Base-by-base conservation (phyloP, 2,329 filamentous ascomycete species). In the Claviceps sp. region DNA sequence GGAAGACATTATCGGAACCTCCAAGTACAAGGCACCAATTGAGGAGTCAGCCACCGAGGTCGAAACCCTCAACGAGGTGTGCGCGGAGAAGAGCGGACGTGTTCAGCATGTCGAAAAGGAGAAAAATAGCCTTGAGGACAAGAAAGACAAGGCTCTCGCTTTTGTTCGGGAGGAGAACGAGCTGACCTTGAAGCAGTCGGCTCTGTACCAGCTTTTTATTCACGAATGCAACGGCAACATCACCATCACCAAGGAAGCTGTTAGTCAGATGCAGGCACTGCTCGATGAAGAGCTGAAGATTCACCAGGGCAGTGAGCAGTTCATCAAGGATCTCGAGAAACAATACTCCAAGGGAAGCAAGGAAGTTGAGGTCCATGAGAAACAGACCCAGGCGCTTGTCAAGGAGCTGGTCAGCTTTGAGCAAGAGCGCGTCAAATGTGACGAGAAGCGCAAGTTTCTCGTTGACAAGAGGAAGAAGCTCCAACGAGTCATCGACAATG, bases 21-120 rank as follows among this genome's bases (percentile, higher is more conserved):
- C 93, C 5, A 96, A 95, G 66, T 98, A 98, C 73, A 98, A 98
- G 71, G 80, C 86, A 0, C 91, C 93, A 0, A 98, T 98, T 56
- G 93, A 98, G 60, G 93, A 98, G 70, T 84, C 90, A 0, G 91
- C 89, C 0, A 72, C 84, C 1, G 88, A 97, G 67, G 88, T 95
- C 0, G 93, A 98, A 68, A 83, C 82, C 1, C 77, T 97, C 51
- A 98, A 98, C 64, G 93, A 98, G 61, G 81, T 95, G 2, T 98
- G 93, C 64, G 76, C 89, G 61, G 93, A 98, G 68, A 98, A 98
- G 74, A 95, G 87, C 59, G 87, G 83, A 39, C 87, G 94, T 56
- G 93, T 98, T 1, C 89, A 97, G 68, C 91, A 96, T 62, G 93
- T 98, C 1, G 93, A 98, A 67, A 98, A 96, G 67, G 93, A 98